Evolutionary conservation across 352 stramenopile species (phyloP).

Genomic region (Phytophthora aleatoria): DNA sequence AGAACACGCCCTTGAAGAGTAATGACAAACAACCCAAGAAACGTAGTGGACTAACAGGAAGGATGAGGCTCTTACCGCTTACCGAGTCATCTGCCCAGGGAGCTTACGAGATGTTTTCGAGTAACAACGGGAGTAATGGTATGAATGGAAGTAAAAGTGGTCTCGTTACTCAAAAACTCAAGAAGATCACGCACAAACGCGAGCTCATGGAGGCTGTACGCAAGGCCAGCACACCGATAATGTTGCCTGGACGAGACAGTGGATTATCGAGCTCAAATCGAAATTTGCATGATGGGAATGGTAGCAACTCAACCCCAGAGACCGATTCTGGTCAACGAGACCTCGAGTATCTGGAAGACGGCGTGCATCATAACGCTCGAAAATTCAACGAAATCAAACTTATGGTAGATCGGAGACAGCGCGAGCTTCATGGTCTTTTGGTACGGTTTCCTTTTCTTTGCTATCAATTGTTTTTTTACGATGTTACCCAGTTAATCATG

Average conservation of each 20-base stretch:
- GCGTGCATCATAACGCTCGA: slow-evolving; percentile 67
- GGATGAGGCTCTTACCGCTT: slow-evolving; percentile 59
- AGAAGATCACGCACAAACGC: slow-evolving; percentile 78
- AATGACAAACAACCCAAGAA: slow-evolving; percentile 59
- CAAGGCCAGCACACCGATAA: slow-evolving; percentile 71
- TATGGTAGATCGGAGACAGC: slow-evolving; percentile 60
- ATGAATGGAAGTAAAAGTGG: slow-evolving; percentile 28
- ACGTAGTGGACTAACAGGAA: slow-evolving; percentile 41
- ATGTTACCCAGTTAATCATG: neutral
- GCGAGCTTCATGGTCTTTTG: slow-evolving; percentile 66
- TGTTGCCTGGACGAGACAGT: slow-evolving; percentile 53
- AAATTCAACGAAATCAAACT: slow-evolving; percentile 88
- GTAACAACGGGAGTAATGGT: slow-evolving; percentile 37
- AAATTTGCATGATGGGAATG: slow-evolving; percentile 29
- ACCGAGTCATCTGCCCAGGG: slow-evolving; percentile 35
- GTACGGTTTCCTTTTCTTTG: slow-evolving; percentile 21
- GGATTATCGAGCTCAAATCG: slow-evolving; percentile 32
- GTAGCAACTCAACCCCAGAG: slow-evolving; percentile 33
- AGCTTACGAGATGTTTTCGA: slow-evolving; percentile 35
- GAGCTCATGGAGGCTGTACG: slow-evolving; percentile 80
- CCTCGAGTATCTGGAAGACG: slow-evolving; percentile 71
- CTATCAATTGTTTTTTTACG: too few relatives aligned
- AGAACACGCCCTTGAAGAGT: slow-evolving; percentile 36
- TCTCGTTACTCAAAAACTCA: slow-evolving; percentile 48
- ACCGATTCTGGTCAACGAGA: slow-evolving; percentile 55